Conservation (phyloP, 108 stramenopile genomes). For the Chaetoceros muelleri region DNA sequence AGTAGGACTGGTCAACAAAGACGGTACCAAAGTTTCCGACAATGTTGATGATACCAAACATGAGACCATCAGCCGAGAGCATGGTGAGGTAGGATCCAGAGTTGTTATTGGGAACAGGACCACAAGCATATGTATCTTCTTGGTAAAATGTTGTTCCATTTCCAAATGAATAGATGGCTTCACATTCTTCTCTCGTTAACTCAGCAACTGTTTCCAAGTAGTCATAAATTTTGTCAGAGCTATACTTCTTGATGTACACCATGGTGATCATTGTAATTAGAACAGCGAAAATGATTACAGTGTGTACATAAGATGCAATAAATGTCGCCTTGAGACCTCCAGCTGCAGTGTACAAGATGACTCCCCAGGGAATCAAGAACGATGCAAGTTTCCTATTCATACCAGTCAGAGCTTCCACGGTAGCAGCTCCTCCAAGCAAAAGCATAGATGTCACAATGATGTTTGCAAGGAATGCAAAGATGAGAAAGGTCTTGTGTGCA, state of each 20-base stretch:
- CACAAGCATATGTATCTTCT: slow-evolving; percentile 44
- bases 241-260: too few relatives aligned
- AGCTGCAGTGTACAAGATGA: too few relatives aligned
- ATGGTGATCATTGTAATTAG: slow-evolving; percentile 79
- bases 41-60: slow-evolving; percentile 94
- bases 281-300: too few relatives aligned
- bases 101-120: too few relatives aligned
- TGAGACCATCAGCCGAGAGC: too few relatives aligned
- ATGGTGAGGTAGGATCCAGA: slow-evolving; percentile 93
- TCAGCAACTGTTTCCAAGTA: slow-evolving; percentile 37
- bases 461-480: too few relatives aligned
- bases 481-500: too few relatives aligned
- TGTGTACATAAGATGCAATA: slow-evolving; percentile 86
- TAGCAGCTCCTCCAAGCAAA: too few relatives aligned
- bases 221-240: slow-evolving; percentile 50
- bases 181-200: slow-evolving; percentile 48
- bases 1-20: slow-evolving; percentile 91
- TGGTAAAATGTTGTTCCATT: slow-evolving; percentile 43
- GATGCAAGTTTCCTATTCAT: too few relatives aligned
- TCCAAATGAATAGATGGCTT: slow-evolving; percentile 30
- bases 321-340: too few relatives aligned
- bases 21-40: slow-evolving; percentile 94
- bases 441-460: too few relatives aligned
- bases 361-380: slow-evolving; percentile 90
- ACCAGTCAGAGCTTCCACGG: slow-evolving; percentile 83